Evolutionary conservation across 2,329 filamentous ascomycete species (phyloP).

Genomic region (Aotearoamyces nothofagi): DNA sequence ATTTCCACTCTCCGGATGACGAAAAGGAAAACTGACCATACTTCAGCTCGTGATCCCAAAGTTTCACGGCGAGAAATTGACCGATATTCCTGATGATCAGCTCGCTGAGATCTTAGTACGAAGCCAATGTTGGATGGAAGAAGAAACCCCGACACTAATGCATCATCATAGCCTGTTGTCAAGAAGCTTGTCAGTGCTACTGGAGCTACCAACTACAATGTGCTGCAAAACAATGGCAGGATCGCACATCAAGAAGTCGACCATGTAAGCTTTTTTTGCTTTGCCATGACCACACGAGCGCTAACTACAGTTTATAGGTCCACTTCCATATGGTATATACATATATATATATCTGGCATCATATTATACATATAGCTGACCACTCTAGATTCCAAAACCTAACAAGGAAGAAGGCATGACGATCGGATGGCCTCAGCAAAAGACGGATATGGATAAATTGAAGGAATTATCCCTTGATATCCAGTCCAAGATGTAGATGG

Average conservation of each 20-base stretch:
- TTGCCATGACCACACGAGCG: neutral
- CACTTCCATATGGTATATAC: slow-evolving; percentile 81
- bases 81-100: slow-evolving; percentile 83
- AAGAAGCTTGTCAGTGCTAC: slow-evolving; percentile 75
- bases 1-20: neutral
- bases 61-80: slow-evolving; percentile 78
- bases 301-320: slow-evolving; percentile 34
- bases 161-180: slow-evolving; percentile 59
- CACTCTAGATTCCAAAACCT: slow-evolving; percentile 74
- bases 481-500: slow-evolving; percentile 67
- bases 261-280: slow-evolving; percentile 47
- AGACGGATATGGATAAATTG: slow-evolving; percentile 66
- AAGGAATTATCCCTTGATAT: slow-evolving; percentile 70
- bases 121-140: slow-evolving; percentile 6
- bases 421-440: slow-evolving; percentile 64
- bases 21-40: slow-evolving; percentile 2
- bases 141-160: no score
- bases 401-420: slow-evolving; percentile 66
- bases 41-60: slow-evolving; percentile 82
- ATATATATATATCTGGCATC: neutral
- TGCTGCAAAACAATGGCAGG: slow-evolving; percentile 89
- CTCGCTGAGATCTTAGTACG: slow-evolving; percentile 67
- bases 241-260: slow-evolving; percentile 87
- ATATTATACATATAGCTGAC: slow-evolving; percentile 4
- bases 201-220: slow-evolving; percentile 72